phyloP scores from a whole-genome alignment of 192 early-diverging fungal species.

The Coemansia aciculifera region DNA sequence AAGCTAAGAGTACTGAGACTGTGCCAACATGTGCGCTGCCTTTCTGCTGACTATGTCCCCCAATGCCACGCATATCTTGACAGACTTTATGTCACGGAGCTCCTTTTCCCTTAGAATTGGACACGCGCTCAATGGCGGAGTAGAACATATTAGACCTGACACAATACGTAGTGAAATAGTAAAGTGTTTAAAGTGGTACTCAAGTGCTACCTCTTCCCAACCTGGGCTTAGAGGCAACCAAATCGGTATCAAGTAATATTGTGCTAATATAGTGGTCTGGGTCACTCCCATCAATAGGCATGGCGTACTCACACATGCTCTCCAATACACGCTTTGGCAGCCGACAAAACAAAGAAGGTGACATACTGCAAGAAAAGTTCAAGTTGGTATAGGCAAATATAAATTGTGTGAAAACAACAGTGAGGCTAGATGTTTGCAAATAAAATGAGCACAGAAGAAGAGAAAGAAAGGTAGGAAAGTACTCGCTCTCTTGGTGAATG shows the following conservation, averaged over 20 bases:
- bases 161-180: neutral
- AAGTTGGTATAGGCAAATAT: neutral
- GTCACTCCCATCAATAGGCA: neutral
- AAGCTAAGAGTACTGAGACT: neutral
- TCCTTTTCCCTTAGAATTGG: neutral
- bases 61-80: neutral
- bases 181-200: neutral
- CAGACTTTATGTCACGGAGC: neutral
- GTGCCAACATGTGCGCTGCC: neutral
- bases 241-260: neutral
- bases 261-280: neutral
- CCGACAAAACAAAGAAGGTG: neutral
- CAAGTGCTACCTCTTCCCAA: neutral
- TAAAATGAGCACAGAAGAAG: neutral
- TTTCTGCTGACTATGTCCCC: neutral
- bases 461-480: neutral
- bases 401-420: neutral
- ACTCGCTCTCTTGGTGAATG: no score
- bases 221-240: neutral
- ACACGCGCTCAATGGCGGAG: neutral
- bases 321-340: neutral
- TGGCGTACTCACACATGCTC: neutral
- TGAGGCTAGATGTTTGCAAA: neutral
- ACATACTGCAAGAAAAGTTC: neutral
- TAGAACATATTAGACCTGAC: neutral